Evolutionary conservation across 1,284 basidiomycete genomes (phyloP), one percentile per base, ranked within the genome.

Genomic region (Takashimella tepidaria): DNA sequence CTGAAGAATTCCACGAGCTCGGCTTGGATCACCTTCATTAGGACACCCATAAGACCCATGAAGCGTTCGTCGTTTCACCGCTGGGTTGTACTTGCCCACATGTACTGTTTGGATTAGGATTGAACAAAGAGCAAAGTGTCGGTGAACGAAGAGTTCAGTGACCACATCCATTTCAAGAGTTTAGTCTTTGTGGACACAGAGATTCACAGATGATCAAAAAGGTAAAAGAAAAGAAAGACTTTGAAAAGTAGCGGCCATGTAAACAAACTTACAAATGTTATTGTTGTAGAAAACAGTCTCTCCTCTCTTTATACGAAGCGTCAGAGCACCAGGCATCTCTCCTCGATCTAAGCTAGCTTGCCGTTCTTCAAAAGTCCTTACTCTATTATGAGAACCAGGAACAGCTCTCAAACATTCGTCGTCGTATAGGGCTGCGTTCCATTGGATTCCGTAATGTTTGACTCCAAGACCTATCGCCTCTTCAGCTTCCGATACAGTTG

Each of bases 251-350:
- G n/a, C n/a, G n/a, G n/a, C n/a, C n/a, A n/a, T n/a, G n/a, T 3
- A 47, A 40, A 41, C 8, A 23, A 5, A 60, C 62, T 89, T 87
- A 25, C 90, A 75, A 58, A 90, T 87, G 64, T 90, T 87, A 64
- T 82, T 84, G 67, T 88, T 88, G 72, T 90, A 90, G 71, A 89
- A 89, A 12, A 86, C 85, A 0, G 85, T 86, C 59, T 91, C 85
- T 0, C 88, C 88, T 1, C 79, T 79, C 66, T 84, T 78, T 3
- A 90, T 76, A 0, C 74, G 72, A 23, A 89, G 80, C 22, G 74
- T 78, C 11, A 86, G 77, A 1, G 81, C 79, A 2, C 84, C 85
- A 0, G 87, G 86, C 87, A 89, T 88, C 59, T 85, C 73, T 3
- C 64, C 63, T 0, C 84, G 87, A 24, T 80, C 80, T 46, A 76